Evolutionary conservation across 139 green algal species (phyloP).

Genomic region (Spirogloea muscicola): DNA sequence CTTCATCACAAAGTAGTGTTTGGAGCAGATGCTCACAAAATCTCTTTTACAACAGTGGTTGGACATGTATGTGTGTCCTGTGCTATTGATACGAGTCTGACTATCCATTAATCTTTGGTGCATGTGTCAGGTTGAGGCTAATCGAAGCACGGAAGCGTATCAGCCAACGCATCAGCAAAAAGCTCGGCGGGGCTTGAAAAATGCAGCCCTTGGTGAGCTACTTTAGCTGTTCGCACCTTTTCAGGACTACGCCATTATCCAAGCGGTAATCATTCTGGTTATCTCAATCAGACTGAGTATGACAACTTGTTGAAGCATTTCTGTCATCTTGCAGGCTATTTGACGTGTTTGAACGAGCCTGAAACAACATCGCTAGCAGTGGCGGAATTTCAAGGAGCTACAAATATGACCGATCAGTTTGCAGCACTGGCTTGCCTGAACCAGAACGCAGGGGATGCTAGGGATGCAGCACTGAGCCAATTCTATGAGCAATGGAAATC

Average conservation of each 20-base stretch:
- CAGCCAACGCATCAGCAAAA: slow-evolving; percentile 54
- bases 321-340: no score
- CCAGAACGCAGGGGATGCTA: slow-evolving; percentile 51
- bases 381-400: slow-evolving; percentile 56
- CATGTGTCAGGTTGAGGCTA: slow-evolving; percentile 45
- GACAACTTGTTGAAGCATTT: no score
- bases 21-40: no score
- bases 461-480: slow-evolving; percentile 60
- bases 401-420: slow-evolving; percentile 98
- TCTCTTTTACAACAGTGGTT: no score
- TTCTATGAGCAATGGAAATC: slow-evolving; percentile 84
- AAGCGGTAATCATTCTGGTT: no score
- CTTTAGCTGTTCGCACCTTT: no score
- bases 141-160: slow-evolving; percentile 57
- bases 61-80: no score
- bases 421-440: slow-evolving; percentile 69
- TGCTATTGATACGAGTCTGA: no score
- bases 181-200: slow-evolving; percentile 75
- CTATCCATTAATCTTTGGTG: no score
- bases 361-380: slow-evolving; percentile 52
- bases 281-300: no score
- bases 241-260: no score
- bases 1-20: no score
- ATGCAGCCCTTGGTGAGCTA: slow-evolving; percentile 70
- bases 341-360: slow-evolving; percentile 67